phyloP scores from a whole-genome alignment of 306 rosid species.

The Lathyrus sativus region DNA sequence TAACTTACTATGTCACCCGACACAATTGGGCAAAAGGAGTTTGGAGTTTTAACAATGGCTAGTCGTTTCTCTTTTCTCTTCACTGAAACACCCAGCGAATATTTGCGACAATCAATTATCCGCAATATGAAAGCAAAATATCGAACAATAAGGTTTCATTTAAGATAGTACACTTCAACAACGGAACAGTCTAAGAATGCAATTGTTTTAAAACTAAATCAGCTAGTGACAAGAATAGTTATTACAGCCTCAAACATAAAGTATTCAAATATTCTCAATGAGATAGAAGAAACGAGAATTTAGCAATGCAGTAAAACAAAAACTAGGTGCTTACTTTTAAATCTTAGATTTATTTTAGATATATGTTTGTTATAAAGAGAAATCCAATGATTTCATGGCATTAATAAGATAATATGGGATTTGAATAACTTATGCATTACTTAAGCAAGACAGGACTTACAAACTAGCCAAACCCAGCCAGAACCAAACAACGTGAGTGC shows the following conservation, averaged over 20 bases:
- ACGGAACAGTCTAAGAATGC: slow-evolving; percentile 7
- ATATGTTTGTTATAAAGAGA: slow-evolving; percentile 8
- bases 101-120: slow-evolving; percentile 16
- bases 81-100: slow-evolving; percentile 53
- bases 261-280: slow-evolving; percentile 11
- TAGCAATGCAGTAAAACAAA: slow-evolving; percentile 25
- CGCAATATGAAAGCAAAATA: slow-evolving; percentile 27
- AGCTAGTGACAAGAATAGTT: background rate
- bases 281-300: slow-evolving; percentile 8
- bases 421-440: background rate
- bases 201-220: slow-evolving; percentile 15
- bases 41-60: slow-evolving; percentile 66
- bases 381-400: slow-evolving; percentile 15
- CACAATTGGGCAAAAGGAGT: slow-evolving; percentile 76
- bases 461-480: slow-evolving; percentile 99
- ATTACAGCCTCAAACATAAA: slow-evolving; percentile 15
- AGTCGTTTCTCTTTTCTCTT: slow-evolving; percentile 81
- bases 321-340: slow-evolving; percentile 10
- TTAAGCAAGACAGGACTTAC: slow-evolving; percentile 57
- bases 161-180: background rate
- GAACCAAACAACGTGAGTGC: slow-evolving; percentile 85
- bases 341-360: slow-evolving; percentile 5
- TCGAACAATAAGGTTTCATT: slow-evolving; percentile 21
- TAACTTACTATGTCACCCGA: slow-evolving; percentile 88
- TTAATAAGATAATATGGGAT: slow-evolving; percentile 23